Evolutionary conservation across 208 protist species (phyloP).

Genomic region (Trypanosoma lewisi): DNA sequence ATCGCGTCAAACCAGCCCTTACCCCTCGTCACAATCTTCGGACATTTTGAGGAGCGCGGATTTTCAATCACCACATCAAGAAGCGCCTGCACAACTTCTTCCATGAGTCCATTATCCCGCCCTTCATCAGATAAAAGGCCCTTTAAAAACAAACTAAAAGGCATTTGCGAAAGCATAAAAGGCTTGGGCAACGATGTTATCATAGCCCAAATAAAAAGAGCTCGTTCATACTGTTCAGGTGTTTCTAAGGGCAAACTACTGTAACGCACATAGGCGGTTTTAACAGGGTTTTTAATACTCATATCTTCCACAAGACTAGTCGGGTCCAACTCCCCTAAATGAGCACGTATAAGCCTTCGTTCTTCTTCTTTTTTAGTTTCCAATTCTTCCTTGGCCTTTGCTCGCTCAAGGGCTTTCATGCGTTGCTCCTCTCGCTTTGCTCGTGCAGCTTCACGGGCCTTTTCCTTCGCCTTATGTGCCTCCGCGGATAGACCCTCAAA

Average conservation of each 20-base stretch:
- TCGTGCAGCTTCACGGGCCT: constrained; percentile 44
- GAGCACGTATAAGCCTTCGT: constrained; percentile 45
- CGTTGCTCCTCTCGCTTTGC: constrained; percentile 70
- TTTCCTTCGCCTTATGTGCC: constrained; percentile 52
- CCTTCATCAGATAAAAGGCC: constrained; percentile 58
- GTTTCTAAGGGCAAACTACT: constrained; percentile 32
- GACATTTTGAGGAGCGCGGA: constrained; percentile 41
- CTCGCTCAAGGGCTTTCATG: constrained; percentile 38
- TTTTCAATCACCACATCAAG: constrained; percentile 56
- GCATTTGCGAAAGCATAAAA: constrained; percentile 76
- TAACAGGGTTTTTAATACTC: constrained; percentile 38
- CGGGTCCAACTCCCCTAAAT: constrained; percentile 42
- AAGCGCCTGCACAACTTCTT: constrained; percentile 65
- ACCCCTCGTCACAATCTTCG: constrained; percentile 52
- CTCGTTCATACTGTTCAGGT: constrained; percentile 59
- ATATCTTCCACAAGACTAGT: constrained; percentile 41
- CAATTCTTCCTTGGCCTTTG: constrained; percentile 48
- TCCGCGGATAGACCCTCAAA: constrained; percentile 51
- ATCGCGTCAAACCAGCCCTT: constrained; percentile 81
- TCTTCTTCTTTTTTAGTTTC: constrained; percentile 61
- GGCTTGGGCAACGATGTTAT: constrained; percentile 56
- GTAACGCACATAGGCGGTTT: constrained; percentile 59
- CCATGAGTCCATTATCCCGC: constrained; percentile 76
- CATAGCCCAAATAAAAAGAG: constrained; percentile 79
- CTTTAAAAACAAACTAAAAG: constrained; percentile 72